These are phyloP conservation scores for Cutaneotrichosporon cavernicola DNA, from an alignment of 1,284 basidiomycete species.

Conservation along the genomic window DNA sequence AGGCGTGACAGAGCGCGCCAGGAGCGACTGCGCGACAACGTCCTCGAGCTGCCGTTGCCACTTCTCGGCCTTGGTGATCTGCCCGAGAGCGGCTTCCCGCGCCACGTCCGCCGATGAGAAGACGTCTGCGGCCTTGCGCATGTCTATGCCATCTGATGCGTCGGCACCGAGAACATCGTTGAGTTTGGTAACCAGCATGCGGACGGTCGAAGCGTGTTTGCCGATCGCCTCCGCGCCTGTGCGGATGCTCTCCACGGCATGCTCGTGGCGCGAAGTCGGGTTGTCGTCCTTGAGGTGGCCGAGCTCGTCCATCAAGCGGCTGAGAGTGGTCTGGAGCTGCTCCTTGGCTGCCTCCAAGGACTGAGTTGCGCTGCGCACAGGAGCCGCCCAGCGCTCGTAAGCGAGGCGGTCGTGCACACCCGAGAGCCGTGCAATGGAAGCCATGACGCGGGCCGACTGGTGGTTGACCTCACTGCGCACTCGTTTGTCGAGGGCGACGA, in stretches of 20 bases:
- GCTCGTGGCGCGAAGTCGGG: background rate
- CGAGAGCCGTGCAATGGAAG: conserved; percentile 55
- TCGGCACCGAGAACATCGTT: conserved; percentile 16
- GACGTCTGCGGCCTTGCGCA: conserved; percentile 18
- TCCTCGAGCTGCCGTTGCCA: conserved; percentile 17
- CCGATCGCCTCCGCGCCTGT: background rate
- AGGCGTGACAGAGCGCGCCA: background rate
- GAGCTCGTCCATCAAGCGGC: conserved; percentile 2
- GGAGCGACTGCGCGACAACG: conserved; percentile 6
- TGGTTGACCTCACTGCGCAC: conserved; percentile 71
- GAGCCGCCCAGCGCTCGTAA: conserved; percentile 17
- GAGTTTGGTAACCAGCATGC: conserved; percentile 12
- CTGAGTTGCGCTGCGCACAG: conserved; percentile 12
- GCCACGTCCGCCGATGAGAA: conserved; percentile 20
- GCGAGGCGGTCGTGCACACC: conserved; percentile 12
- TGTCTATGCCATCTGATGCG: conserved; percentile 10
- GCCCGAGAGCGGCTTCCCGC: conserved; percentile 18
- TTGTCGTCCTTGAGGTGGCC: background rate
- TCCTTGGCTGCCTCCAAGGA: background rate
- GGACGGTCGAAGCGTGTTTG: conserved; percentile 11
- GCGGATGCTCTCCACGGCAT: conserved; percentile 1
- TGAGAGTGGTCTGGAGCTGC: conserved; percentile 1
- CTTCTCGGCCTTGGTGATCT: conserved; percentile 13
- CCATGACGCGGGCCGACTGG: conserved; percentile 63
- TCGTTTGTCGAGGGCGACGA: conserved; percentile 62